Evolutionary conservation across 148 eudicot species (phyloP), one percentile per base, ranked within the genome.

Genomic region (Rhododendron vialii): DNA sequence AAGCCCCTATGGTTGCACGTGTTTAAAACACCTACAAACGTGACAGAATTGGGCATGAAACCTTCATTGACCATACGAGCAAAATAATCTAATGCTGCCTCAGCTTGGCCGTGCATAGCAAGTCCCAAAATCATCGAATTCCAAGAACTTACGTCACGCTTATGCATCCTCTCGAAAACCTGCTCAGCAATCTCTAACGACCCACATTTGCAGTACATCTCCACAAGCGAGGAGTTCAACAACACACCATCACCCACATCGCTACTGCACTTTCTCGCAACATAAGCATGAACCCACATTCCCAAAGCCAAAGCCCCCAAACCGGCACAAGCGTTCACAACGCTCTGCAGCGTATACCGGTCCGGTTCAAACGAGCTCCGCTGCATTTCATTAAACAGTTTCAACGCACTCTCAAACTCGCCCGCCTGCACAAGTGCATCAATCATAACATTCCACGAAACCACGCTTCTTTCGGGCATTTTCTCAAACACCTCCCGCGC

Each of bases 131-230:
- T 93, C 87, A 93, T 92, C 14, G 91, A 83, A 84, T 94, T 95
- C 97, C 97, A 95, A n/a, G 95, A 90, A 87, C 87, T 92, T 6
- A 93, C 87, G 77, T 95, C 95, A 24, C 89, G 92, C 36, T 83
- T 88, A 26, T 7, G 35, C 96, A 95, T 94, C 84, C 88, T 65
- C 77, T 92, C 87, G 83, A 95, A 94, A 30, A 94, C 94, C 76
- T 92, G 94, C 17, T 83, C 41, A 73, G 91, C 95, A 87, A 92
- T 90, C 3, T 89, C 91, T 86, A 92, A 53, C 78, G 89, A 88
- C 84, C 98, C 96, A 82, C 95, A 94, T 87, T 95, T 94, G 87
- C 92, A 91, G 77, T 93, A 95, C 96, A 94, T 94, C 28, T 94
- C 95, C 69, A 95, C 86, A 85, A 95, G 57, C 24, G 92, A 89